Percentiles rank a stretch among this genome's conserved stretches.
Conservation (phyloP, 352 stramenopile genomes). For the Pythium monospermum region DNA sequence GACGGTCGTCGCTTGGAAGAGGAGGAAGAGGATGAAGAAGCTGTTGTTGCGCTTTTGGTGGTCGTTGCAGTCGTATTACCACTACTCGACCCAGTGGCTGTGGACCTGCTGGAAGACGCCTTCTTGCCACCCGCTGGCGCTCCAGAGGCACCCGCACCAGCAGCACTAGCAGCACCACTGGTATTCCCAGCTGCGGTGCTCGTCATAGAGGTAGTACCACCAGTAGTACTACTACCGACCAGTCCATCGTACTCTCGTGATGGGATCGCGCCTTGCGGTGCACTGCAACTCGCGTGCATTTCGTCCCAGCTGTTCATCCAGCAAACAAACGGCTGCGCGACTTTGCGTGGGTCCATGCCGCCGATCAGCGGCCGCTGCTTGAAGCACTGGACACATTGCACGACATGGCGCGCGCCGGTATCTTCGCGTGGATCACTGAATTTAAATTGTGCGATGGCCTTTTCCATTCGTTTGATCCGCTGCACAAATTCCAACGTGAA, state of each 20-base stretch:
- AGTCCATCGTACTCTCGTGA: constrained; percentile 18
- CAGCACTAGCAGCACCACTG: neutral
- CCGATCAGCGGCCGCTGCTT: constrained; percentile 69
- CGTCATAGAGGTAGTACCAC: neutral
- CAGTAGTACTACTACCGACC: neutral
- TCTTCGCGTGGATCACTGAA: constrained; percentile 59
- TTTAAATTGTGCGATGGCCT: constrained; percentile 56
- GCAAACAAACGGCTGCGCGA: constrained; percentile 72
- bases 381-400: constrained; percentile 67
- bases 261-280: constrained; percentile 39
- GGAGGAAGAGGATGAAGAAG: too few species aligned
- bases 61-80: constrained; percentile 4
- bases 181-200: neutral
- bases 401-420: constrained; percentile 56
- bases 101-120: constrained; percentile 1
- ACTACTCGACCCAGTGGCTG: constrained; percentile 9
- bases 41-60: too few species aligned
- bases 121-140: constrained; percentile 11
- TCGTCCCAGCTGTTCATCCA: constrained; percentile 84
- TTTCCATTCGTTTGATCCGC: constrained; percentile 74
- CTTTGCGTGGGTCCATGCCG: constrained; percentile 65
- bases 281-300: constrained; percentile 71
- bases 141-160: too few species aligned
- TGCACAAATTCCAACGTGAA: constrained; percentile 64
- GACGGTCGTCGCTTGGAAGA: constrained; percentile 18